phyloP scores from a whole-genome alignment of 192 early-diverging fungal species.

The Coemansia sp. region DNA sequence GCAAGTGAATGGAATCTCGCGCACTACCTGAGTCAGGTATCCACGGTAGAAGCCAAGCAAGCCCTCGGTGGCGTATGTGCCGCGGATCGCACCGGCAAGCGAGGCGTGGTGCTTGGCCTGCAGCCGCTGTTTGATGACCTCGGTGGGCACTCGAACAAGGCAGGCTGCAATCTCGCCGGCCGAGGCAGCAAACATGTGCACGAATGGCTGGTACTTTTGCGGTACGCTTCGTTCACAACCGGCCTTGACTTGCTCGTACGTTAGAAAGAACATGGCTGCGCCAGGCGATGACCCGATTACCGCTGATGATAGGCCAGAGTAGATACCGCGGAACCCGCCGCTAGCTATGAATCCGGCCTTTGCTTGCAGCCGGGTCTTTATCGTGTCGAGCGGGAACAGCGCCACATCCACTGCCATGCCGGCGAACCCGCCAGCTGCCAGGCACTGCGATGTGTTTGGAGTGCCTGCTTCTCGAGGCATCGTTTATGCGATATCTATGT shows the following conservation, averaged over 20 bases:
- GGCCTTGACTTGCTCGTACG: conserved; percentile 82
- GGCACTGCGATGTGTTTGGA: conserved; percentile 55
- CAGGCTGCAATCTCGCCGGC: conserved; percentile 92
- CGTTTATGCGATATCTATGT: not conserved
- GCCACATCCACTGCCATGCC: conserved; percentile 93
- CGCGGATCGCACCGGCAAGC: conserved; percentile 61
- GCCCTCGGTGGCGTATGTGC: conserved; percentile 71
- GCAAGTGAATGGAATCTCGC: conserved; percentile 97
- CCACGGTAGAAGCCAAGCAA: conserved; percentile 89
- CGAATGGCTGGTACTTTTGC: conserved; percentile 60
- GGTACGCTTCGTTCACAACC: conserved; percentile 11
- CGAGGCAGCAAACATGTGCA: conserved; percentile 89
- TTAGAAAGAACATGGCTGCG: conserved; percentile 89
- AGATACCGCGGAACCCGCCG: conserved; percentile 89
- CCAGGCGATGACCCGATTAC: conserved; percentile 92
- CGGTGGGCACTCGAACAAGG: conserved; percentile 90
- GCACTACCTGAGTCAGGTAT: conserved; percentile 86
- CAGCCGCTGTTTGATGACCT: conserved; percentile 95
- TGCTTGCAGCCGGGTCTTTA: conserved; percentile 95
- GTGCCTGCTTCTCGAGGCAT: conserved; percentile 23
- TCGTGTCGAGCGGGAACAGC: conserved; percentile 94
- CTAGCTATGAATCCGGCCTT: conserved; percentile 77
- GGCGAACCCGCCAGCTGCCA: conserved; percentile 81
- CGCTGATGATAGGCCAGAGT: conserved; percentile 85
- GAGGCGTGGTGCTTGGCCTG: conserved; percentile 78